These are phyloP conservation scores for Fraxinus latifolia DNA, from an alignment of 305 asterid species.

Conservation along the genomic window DNA sequence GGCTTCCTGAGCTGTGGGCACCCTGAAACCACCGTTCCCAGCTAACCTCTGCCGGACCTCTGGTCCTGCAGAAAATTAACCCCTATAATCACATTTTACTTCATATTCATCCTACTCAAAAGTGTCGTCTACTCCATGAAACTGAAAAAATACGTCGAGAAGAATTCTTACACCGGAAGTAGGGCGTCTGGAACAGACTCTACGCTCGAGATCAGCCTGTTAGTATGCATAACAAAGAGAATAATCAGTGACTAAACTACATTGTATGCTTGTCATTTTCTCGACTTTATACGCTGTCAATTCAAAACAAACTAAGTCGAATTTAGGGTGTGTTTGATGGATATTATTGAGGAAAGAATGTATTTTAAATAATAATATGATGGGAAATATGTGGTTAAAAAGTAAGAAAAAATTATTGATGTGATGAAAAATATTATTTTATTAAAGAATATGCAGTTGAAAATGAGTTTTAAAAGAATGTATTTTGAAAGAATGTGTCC, in stretches of 20 bases:
- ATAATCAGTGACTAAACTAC: neutral
- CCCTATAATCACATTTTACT: neutral
- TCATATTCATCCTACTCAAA: neutral
- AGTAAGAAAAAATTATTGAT: too few species aligned
- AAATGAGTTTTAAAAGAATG: too few species aligned
- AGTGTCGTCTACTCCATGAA: neutral
- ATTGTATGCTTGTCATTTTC: neutral
- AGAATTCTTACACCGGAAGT: conserved; percentile 59
- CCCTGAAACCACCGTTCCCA: conserved; percentile 97
- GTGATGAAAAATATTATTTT: too few species aligned
- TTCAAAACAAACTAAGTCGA: neutral
- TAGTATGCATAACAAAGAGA: neutral
- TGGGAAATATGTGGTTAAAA: too few species aligned
- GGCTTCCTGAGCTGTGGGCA: conserved; percentile 52
- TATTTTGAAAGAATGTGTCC: too few species aligned
- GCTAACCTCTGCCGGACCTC: conserved; percentile 58
- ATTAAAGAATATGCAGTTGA: too few species aligned
- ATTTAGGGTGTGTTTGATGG: neutral
- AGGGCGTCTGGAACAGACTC: conserved; percentile 74
- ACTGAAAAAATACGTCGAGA: neutral
- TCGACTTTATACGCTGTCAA: neutral
- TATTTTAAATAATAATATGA: too few species aligned
- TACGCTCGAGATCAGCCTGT: conserved; percentile 53
- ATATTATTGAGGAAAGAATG: too few species aligned
- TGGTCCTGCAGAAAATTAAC: conserved; percentile 46